phyloP scores from a whole-genome alignment of 768 basidiomycete species.

The Mycena vulgaris region DNA sequence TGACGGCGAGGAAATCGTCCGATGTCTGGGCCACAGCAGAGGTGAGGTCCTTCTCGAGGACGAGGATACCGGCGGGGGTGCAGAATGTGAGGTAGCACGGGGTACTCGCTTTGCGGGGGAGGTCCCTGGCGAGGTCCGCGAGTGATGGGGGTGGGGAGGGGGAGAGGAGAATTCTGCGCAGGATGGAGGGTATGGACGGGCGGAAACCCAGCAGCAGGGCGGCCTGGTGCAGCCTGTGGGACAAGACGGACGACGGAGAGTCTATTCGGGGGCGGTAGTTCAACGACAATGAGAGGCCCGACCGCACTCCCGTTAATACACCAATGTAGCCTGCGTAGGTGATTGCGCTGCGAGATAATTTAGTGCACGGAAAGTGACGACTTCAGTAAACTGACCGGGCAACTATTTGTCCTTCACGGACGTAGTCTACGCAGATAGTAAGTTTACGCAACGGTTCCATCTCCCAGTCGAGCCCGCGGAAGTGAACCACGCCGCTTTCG shows the following conservation, averaged over 20 bases:
- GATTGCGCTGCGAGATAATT: conserved; percentile 43
- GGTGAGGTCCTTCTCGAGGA: conserved; percentile 54
- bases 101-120: conserved; percentile 43
- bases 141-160: conserved; percentile 46
- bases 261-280: conserved; percentile 51
- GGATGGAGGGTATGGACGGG: conserved; percentile 50
- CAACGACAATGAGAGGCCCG: conserved; percentile 55
- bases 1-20: conserved; percentile 49
- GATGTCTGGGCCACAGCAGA: conserved; percentile 42
- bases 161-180: conserved; percentile 51
- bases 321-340: conserved; percentile 59
- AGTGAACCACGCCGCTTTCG: conserved; percentile 50
- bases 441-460: conserved; percentile 54
- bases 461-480: conserved; percentile 56
- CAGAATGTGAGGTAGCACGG: conserved; percentile 57
- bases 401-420: conserved; percentile 49
- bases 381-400: conserved; percentile 47
- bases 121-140: conserved; percentile 35
- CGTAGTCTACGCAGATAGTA: conserved; percentile 53
- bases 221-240: conserved; percentile 49
- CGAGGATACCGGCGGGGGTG: conserved; percentile 46
- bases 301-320: conserved; percentile 54
- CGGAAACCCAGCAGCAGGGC: conserved; percentile 50
- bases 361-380: background rate
- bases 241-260: conserved; percentile 44